phyloP scores from a whole-genome alignment of 2,329 filamentous ascomycete species.

The Arthrocladium fulminans region DNA sequence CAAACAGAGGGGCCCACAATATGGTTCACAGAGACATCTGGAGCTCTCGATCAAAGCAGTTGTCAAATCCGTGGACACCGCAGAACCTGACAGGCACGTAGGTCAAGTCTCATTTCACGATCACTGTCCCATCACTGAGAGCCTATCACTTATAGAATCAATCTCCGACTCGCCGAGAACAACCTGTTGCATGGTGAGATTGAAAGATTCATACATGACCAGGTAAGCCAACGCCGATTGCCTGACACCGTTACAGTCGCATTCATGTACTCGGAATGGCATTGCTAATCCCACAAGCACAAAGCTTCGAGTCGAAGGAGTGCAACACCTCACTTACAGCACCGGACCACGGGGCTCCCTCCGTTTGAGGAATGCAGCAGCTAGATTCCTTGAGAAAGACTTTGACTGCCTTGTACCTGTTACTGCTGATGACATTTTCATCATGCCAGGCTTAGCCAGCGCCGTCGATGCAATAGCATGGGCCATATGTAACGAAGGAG shows the following conservation, averaged over 20 bases:
- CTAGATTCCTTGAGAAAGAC: slow-evolving; percentile 20
- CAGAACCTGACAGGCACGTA: slow-evolving; percentile 9
- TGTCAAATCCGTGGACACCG: slow-evolving; percentile 14
- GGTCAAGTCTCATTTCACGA: neutral
- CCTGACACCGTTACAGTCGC: too few species aligned
- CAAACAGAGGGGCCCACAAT: neutral
- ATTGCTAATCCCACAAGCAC: neutral
- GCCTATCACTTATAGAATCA: slow-evolving; percentile 7
- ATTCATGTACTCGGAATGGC: too few species aligned
- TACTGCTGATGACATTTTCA: slow-evolving; percentile 20
- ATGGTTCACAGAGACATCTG: slow-evolving; percentile 10
- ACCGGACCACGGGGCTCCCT: slow-evolving; percentile 24
- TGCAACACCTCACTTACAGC: slow-evolving; percentile 24
- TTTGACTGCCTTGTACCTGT: slow-evolving; percentile 17
- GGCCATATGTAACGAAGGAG: slow-evolving; percentile 24
- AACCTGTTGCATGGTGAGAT: slow-evolving; percentile 13
- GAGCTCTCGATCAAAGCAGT: slow-evolving; percentile 13
- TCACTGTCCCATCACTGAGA: neutral
- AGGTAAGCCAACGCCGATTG: slow-evolving; percentile 7
- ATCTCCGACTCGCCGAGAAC: slow-evolving; percentile 14
- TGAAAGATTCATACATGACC: slow-evolving; percentile 6
- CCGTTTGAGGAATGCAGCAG: slow-evolving; percentile 22
- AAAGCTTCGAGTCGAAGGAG: neutral
- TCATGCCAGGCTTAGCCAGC: slow-evolving; percentile 24
- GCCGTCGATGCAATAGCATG: slow-evolving; percentile 24